A percentile compares a stretch with the other conserved stretches of the same genome.
Conservation (phyloP, 306 rosid species). For the Bauhinia variegata region DNA sequence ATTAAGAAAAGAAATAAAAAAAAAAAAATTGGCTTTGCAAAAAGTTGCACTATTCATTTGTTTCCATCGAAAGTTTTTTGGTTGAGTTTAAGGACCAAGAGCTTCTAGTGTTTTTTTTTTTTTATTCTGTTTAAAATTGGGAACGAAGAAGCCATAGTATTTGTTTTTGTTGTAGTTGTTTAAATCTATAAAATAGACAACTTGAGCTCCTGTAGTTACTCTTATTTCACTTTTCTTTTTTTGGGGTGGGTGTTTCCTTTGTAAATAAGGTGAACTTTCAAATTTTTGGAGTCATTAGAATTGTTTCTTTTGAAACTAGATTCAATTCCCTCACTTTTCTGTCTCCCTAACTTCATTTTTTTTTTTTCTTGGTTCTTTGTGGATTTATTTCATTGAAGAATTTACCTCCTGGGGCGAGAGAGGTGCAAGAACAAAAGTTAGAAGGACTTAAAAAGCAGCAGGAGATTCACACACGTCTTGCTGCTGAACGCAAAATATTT, state of each 20-base stretch:
- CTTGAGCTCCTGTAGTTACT: too few relatives aligned
- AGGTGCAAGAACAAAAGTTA: slow-evolving; percentile 78
- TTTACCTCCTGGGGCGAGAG: slow-evolving; percentile 71
- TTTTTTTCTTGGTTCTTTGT: not conserved
- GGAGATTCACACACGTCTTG: slow-evolving; percentile 84
- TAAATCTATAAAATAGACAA: too few relatives aligned
- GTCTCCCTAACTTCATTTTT: not conserved
- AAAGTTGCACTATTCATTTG: too few relatives aligned
- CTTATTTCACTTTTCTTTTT: not conserved
- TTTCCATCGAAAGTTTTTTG: too few relatives aligned
- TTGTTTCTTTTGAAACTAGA: not conserved
- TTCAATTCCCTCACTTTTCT: not conserved
- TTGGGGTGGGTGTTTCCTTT: not conserved
- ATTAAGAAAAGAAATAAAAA: too few relatives aligned
- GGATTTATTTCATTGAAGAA: slow-evolving; percentile 39
- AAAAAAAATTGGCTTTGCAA: too few relatives aligned
- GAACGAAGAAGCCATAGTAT: too few relatives aligned
- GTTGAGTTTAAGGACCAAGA: too few relatives aligned
- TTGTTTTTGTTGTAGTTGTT: too few relatives aligned
- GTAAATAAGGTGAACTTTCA: not conserved
- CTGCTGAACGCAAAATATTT: slow-evolving; percentile 82
- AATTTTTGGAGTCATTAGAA: not conserved
- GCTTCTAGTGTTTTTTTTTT: too few relatives aligned
- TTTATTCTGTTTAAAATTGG: too few relatives aligned
- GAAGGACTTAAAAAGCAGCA: slow-evolving; percentile 87